Percentiles rank a stretch among this genome's conserved stretches.
These are phyloP conservation scores for Trichoderma sp. DNA, from an alignment of 2,329 filamentous ascomycete species.

Conservation along the genomic window DNA sequence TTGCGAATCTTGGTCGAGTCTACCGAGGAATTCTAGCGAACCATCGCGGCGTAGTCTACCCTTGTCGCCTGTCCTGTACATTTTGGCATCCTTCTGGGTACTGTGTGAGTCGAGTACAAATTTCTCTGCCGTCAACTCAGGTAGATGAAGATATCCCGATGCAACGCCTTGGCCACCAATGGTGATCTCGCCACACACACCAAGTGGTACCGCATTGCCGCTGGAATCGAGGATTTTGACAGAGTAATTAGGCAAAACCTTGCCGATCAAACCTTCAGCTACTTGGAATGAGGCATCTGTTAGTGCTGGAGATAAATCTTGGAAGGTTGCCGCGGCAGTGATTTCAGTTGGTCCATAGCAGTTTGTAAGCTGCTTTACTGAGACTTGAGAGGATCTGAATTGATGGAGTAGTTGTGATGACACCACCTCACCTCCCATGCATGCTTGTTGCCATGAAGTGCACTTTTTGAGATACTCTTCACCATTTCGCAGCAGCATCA, in stretches of 20 bases:
- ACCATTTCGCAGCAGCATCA: background rate
- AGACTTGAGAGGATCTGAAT: background rate
- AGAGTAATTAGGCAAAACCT: background rate
- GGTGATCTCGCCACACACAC: background rate
- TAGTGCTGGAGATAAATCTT: background rate
- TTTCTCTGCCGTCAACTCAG: background rate
- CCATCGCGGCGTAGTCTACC: background rate
- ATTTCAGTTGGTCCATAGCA: background rate
- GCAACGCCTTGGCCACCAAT: background rate
- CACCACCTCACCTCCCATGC: background rate
- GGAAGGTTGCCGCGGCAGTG: background rate
- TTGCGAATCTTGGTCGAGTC: background rate
- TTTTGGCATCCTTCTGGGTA: background rate
- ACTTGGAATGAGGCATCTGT: background rate
- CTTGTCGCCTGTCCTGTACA: background rate
- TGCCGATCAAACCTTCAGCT: background rate
- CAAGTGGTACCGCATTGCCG: background rate
- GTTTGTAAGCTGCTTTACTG: background rate
- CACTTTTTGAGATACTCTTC: background rate
- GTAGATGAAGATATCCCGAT: background rate
- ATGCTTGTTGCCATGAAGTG: background rate
- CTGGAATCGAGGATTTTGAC: background rate
- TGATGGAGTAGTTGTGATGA: background rate
- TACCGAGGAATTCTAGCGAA: background rate
- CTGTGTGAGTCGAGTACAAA: background rate